Evolutionary conservation across 176 grass and related monocot genomes (phyloP).

Genomic region (Bolboschoenus planiculmis): DNA sequence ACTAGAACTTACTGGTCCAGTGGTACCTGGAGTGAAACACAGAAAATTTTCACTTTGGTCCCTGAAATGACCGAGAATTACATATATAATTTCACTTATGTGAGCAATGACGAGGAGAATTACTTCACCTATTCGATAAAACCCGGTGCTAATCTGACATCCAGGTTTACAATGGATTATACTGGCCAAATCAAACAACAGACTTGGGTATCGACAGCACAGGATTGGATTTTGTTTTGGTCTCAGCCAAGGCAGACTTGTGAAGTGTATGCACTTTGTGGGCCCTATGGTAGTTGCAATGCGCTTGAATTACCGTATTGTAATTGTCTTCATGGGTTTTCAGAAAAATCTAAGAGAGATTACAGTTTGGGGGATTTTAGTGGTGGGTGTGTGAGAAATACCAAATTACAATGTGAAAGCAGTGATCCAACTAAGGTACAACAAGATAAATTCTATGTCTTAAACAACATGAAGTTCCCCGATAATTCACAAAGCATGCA

Average conservation of each 20-base stretch:
- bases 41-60: slow-evolving; percentile 35
- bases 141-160: slow-evolving; percentile 17
- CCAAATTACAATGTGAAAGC: slow-evolving; percentile 42
- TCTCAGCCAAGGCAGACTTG: slow-evolving; percentile 43
- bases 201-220: slow-evolving; percentile 21
- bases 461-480: slow-evolving; percentile 33
- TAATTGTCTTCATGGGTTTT: slow-evolving; percentile 59
- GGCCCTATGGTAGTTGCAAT: slow-evolving; percentile 60
- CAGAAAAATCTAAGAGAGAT: slow-evolving; percentile 28
- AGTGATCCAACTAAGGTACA: slow-evolving; percentile 21
- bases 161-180: slow-evolving; percentile 44
- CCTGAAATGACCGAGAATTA: slow-evolving; percentile 42
- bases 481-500: slow-evolving; percentile 30
- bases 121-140: slow-evolving; percentile 62
- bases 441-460: slow-evolving; percentile 52
- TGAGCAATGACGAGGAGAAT: slow-evolving; percentile 32
- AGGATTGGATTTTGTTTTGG: slow-evolving; percentile 58
- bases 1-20: slow-evolving; percentile 45
- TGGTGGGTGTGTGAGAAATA: slow-evolving; percentile 53
- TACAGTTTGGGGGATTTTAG: slow-evolving; percentile 46
- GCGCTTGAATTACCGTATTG: slow-evolving; percentile 29
- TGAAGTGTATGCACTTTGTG: slow-evolving; percentile 55
- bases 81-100: slow-evolving; percentile 41
- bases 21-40: slow-evolving; percentile 35
- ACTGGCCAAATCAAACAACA: slow-evolving; percentile 51